Percentiles rank a stretch among this genome's conserved stretches.
Conservation (phyloP, 208 protist species). For the Trypanosoma platydactyli region DNA sequence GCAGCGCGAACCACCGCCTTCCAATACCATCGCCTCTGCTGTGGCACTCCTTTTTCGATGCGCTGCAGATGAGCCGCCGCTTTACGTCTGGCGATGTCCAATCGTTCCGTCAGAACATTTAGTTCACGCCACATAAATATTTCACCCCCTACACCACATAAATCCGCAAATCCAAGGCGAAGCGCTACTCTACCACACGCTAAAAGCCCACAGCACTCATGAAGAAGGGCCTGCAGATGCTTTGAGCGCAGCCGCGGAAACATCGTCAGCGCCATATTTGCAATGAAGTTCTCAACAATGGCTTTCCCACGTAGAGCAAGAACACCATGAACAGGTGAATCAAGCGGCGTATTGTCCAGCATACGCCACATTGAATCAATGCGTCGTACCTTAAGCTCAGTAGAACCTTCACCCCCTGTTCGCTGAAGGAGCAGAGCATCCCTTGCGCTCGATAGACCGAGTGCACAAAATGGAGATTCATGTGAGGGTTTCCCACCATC, state of each 20-base stretch:
- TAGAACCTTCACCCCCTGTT: not conserved
- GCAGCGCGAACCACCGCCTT: conserved; percentile 70
- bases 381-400: conserved; percentile 33
- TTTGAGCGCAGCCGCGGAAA: conserved; percentile 84
- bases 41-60: conserved; percentile 72
- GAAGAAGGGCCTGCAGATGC: conserved; percentile 77
- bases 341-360: conserved; percentile 75
- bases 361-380: conserved; percentile 76
- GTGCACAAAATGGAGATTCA: conserved; percentile 27
- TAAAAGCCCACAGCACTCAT: conserved; percentile 77
- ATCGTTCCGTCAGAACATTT: conserved; percentile 71
- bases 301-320: conserved; percentile 72
- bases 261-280: conserved; percentile 36
- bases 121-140: conserved; percentile 87
- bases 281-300: conserved; percentile 55
- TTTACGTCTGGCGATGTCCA: conserved; percentile 54
- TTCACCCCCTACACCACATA: conserved; percentile 64
- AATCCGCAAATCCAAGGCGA: conserved; percentile 73
- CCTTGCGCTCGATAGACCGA: conserved; percentile 24
- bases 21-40: conserved; percentile 90
- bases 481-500: not conserved
- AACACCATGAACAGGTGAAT: conserved; percentile 80
- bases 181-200: conserved; percentile 61
- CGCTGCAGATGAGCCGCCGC: conserved; percentile 69
- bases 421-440: conserved; percentile 1